Evolutionary conservation across 169 alveolate species (phyloP).

Genomic region (Cryptosporidium canis): DNA sequence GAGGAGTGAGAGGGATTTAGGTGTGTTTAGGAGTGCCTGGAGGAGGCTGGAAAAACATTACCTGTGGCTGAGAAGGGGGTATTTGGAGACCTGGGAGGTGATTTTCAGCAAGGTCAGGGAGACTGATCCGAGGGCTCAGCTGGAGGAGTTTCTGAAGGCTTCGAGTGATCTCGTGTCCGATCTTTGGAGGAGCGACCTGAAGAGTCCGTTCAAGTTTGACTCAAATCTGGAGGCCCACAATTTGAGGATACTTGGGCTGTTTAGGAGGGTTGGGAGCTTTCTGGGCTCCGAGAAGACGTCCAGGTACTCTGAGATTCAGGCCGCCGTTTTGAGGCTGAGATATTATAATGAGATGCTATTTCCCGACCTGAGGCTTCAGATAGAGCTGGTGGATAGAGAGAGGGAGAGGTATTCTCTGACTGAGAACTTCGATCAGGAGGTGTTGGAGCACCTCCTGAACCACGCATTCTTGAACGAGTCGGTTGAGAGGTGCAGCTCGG

Average conservation of each 20-base stretch:
- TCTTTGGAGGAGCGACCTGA: slow-evolving; percentile 7
- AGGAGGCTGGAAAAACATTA: neutral
- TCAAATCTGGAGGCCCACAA: neutral
- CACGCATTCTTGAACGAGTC: neutral
- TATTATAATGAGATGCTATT: slow-evolving; percentile 46
- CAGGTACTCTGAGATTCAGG: neutral
- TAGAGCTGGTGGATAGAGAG: neutral
- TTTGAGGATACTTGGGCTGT: neutral
- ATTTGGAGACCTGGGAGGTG: neutral
- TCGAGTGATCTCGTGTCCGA: neutral
- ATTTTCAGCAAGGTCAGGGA: neutral
- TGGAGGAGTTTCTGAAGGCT: neutral
- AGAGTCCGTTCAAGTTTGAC: slow-evolving; percentile 34
- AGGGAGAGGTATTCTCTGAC: neutral
- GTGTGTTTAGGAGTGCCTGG: neutral
- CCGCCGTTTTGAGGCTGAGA: neutral
- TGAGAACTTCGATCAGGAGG: neutral
- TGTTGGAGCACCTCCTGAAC: neutral
- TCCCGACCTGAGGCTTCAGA: slow-evolving; percentile 21
- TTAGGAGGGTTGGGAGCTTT: slow-evolving; percentile 1
- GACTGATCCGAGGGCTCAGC: neutral
- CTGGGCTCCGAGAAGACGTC: neutral
- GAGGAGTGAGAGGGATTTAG: neutral
- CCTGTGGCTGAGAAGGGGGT: neutral
- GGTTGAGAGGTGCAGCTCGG: slow-evolving; percentile 9